phyloP scores from a whole-genome alignment of 129 eudicot genomes.

The Helianthus tuberosus region DNA sequence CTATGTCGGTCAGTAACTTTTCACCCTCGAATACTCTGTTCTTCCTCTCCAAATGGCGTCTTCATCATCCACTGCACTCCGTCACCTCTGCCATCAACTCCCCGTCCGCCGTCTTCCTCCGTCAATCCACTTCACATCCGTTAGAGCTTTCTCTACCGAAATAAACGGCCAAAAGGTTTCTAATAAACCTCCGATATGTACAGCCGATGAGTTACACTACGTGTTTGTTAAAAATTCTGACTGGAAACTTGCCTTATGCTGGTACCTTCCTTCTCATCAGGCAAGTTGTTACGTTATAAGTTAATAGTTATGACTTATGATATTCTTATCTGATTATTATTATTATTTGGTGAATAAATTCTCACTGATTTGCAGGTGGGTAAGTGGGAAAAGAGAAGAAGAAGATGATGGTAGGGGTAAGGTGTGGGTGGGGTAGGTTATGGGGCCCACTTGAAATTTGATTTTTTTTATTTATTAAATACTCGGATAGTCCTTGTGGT shows the following conservation, averaged over 20 bases:
- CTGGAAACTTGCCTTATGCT: conserved; percentile 93
- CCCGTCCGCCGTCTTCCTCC: conserved; percentile 43
- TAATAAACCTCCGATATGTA: conserved; percentile 73
- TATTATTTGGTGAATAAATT: no score
- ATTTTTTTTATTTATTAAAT: no score
- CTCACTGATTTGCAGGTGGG: no score
- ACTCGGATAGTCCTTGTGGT: no score
- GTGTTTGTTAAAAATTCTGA: conserved; percentile 64
- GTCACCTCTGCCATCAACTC: no score
- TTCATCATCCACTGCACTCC: conserved; percentile 36
- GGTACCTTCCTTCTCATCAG: conserved; percentile 77
- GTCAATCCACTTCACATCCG: neutral
- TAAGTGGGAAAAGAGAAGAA: no score
- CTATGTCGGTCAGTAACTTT: conserved; percentile 6
- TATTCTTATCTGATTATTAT: neutral
- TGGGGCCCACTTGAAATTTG: no score
- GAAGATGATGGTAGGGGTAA: no score
- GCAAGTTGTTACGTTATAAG: conserved; percentile 28
- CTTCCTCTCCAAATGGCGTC: conserved; percentile 51
- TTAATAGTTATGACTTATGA: no score
- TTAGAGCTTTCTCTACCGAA: conserved; percentile 54
- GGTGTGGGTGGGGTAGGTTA: no score
- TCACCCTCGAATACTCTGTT: conserved; percentile 22
- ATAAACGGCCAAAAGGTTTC: conserved; percentile 44
- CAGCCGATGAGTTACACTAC: conserved; percentile 94